A percentile compares a stretch with the other conserved stretches of the same genome.
Evolutionary conservation across 2,329 filamentous ascomycete species (phyloP).

Genomic region (Apiospora hydei): DNA sequence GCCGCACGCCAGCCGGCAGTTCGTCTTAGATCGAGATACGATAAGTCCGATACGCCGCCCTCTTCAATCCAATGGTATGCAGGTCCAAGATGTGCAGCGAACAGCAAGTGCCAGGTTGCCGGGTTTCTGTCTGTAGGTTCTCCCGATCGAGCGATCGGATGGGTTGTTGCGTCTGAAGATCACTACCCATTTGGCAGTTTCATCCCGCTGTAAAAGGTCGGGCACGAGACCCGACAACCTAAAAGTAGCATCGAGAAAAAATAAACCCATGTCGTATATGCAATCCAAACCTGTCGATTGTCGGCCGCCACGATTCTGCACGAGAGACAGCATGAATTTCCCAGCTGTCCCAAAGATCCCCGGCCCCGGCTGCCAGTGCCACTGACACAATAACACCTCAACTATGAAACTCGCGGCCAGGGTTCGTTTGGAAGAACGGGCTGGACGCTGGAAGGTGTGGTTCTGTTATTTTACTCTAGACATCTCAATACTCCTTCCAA

Average conservation of each 20-base stretch:
- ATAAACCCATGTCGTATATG: constrained; percentile 1
- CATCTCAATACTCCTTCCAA: neutral
- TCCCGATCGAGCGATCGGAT: neutral
- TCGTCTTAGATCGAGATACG: neutral
- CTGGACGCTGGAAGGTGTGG: neutral
- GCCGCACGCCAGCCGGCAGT: constrained; percentile 8
- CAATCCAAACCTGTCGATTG: neutral
- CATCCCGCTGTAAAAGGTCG: neutral
- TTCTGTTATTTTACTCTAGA: constrained; percentile 7
- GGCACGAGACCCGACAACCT: neutral
- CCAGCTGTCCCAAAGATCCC: neutral
- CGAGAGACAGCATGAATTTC: neutral
- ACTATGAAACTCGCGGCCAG: neutral
- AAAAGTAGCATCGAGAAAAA: neutral
- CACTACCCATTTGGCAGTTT: constrained; percentile 6
- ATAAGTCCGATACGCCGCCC: neutral
- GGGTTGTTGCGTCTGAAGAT: neutral
- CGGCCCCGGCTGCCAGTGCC: neutral
- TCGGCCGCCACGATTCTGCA: neutral
- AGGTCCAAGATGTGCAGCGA: neutral
- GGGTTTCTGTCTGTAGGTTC: neutral
- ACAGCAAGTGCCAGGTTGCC: neutral
- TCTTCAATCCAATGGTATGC: neutral
- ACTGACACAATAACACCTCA: neutral
- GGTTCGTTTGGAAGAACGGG: neutral